These are phyloP conservation scores for Colletotrichum sp. DNA, from an alignment of 2,329 filamentous ascomycete species.

Conservation along the genomic window DNA sequence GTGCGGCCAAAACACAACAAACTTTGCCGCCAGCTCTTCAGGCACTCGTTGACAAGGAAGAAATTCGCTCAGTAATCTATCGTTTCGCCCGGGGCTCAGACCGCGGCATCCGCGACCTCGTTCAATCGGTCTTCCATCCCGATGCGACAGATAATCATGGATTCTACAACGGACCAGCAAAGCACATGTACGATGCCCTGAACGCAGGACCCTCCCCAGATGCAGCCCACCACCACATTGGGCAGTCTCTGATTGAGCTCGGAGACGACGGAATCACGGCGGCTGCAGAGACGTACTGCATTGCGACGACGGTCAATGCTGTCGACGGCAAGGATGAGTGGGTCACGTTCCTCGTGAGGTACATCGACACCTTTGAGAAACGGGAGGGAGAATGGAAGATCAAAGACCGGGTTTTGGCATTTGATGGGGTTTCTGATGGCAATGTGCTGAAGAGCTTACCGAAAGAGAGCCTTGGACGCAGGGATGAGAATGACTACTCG, in stretches of 20 bases:
- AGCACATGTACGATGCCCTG: neutral
- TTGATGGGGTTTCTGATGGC: neutral
- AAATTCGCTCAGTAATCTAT: neutral
- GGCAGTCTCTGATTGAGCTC: neutral
- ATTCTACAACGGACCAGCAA: neutral
- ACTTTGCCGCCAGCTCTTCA: neutral
- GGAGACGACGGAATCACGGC: neutral
- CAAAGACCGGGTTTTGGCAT: neutral
- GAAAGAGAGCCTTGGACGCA: neutral
- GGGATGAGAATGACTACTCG: neutral
- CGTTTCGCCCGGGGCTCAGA: neutral
- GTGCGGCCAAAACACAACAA: rapidly evolving
- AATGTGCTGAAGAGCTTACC: neutral
- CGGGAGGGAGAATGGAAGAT: neutral
- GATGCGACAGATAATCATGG: neutral
- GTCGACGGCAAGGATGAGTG: neutral
- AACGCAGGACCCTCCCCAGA: neutral
- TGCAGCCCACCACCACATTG: neutral
- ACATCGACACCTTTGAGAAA: neutral
- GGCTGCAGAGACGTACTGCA: neutral
- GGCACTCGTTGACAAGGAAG: neutral
- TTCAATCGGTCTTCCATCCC: neutral
- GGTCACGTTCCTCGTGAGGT: neutral
- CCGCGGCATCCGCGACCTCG: neutral
- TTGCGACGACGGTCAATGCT: neutral